Percentiles rank a stretch among this genome's conserved stretches.
Evolutionary conservation across 176 grass and related monocot species (phyloP).

Genomic region (Avena eriantha): DNA sequence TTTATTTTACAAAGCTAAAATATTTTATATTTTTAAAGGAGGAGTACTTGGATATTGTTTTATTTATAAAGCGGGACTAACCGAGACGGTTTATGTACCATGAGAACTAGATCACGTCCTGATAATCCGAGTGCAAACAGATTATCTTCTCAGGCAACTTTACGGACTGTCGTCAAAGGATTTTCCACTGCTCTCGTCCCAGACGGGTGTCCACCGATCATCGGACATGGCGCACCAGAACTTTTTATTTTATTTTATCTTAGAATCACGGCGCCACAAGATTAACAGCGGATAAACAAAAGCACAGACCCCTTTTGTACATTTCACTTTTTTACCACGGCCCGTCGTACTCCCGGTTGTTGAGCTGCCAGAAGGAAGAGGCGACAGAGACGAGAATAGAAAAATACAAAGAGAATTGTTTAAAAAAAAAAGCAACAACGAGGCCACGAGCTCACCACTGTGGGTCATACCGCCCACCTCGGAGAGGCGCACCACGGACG

Average conservation of each 20-base stretch:
- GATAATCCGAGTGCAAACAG: not conserved
- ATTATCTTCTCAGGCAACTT: not conserved
- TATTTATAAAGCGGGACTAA: too few species aligned
- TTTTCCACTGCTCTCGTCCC: not conserved
- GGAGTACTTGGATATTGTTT: too few species aligned
- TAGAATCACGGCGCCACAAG: not conserved
- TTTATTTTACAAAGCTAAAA: too few species aligned
- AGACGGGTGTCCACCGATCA: not conserved
- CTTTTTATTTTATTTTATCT: not conserved
- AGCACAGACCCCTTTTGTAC: not conserved
- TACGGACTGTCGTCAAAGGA: not conserved
- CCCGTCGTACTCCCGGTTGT: not conserved
- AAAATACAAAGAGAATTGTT: not conserved
- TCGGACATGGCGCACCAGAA: not conserved
- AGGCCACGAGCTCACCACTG: not conserved
- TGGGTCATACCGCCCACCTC: not conserved
- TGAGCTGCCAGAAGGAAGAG: not conserved
- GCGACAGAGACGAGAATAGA: not conserved
- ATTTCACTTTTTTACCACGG: not conserved
- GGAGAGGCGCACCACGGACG: conserved; percentile 74
- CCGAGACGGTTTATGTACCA: not conserved
- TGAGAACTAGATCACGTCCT: not conserved
- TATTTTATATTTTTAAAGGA: too few species aligned
- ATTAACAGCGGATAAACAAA: conserved; percentile 7
- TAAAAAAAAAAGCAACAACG: not conserved